phyloP scores from a whole-genome alignment of 164 flowering plant genomes.

The Houttuynia cordata region DNA sequence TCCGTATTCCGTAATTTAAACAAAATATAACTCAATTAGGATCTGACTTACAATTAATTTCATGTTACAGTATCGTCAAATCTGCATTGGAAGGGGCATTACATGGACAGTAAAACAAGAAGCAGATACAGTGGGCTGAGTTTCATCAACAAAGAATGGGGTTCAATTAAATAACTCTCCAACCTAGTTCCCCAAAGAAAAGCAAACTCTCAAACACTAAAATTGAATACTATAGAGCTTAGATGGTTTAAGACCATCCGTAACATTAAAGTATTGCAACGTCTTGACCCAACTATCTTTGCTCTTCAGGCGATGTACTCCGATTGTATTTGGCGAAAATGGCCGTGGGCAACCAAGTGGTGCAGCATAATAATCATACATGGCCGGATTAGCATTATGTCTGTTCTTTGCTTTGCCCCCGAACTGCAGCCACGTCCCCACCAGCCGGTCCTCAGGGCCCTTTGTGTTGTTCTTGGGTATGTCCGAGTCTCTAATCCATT shows the following conservation, averaged over 20 bases:
- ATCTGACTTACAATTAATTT: too few relatives aligned
- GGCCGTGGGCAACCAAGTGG: neutral
- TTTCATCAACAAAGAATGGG: too few relatives aligned
- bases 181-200: neutral
- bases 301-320: neutral
- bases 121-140: too few relatives aligned
- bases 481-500: conserved; percentile 51
- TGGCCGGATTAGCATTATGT: conserved; percentile 25
- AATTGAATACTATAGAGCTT: conserved; percentile 54
- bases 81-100: too few relatives aligned
- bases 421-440: conserved; percentile 55
- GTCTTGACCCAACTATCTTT: neutral
- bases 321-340: neutral
- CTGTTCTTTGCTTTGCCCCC: conserved; percentile 30
- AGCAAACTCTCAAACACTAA: neutral
- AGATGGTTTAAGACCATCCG: conserved; percentile 29
- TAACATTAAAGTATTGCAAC: conserved; percentile 9
- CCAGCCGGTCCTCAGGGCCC: conserved; percentile 71
- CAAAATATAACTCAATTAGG: too few relatives aligned
- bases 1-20: too few relatives aligned
- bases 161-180: too few relatives aligned
- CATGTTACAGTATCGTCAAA: too few relatives aligned
- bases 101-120: too few relatives aligned
- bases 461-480: conserved; percentile 39
- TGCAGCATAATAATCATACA: conserved; percentile 18